A percentile compares a stretch with the other conserved stretches of the same genome.
Conservation (phyloP, 1,139 yeast genomes). For the Geotrichum macrosporum region DNA sequence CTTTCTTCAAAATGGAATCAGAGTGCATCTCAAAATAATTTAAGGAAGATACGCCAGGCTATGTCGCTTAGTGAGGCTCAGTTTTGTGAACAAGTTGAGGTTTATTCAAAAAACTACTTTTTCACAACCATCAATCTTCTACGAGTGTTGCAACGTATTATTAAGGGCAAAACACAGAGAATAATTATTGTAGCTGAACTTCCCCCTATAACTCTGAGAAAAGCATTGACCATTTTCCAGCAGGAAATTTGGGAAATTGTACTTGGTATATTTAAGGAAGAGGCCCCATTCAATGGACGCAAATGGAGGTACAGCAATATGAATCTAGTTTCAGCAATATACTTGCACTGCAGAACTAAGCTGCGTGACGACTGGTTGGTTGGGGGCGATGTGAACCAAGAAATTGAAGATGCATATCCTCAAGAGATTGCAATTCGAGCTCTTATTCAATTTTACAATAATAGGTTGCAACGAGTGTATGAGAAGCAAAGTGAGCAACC, state of each 20-base stretch:
- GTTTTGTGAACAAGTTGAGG: constrained; percentile 22
- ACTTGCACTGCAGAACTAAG: constrained; percentile 65
- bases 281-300: constrained; percentile 87
- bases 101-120: constrained; percentile 34
- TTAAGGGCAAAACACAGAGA: constrained; percentile 42
- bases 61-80: constrained; percentile 13
- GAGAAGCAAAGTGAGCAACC: neutral
- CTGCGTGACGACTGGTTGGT: constrained; percentile 86
- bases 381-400: constrained; percentile 74
- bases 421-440: constrained; percentile 85
- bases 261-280: constrained; percentile 64
- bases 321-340: constrained; percentile 88
- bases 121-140: constrained; percentile 37
- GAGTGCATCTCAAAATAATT: constrained; percentile 21
- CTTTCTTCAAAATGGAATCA: constrained; percentile 25
- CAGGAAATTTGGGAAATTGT: constrained; percentile 61
- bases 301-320: constrained; percentile 92
- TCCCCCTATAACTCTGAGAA: constrained; percentile 42
- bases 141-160: constrained; percentile 36
- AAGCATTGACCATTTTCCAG: constrained; percentile 49
- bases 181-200: constrained; percentile 42
- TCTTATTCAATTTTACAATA: constrained; percentile 71
- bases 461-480: constrained; percentile 37
- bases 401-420: constrained; percentile 71
- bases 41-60: constrained; percentile 1